Evolutionary conservation across 1,284 basidiomycete species (phyloP).

Genomic region (Ceratorhiza oryzae-sativae): DNA sequence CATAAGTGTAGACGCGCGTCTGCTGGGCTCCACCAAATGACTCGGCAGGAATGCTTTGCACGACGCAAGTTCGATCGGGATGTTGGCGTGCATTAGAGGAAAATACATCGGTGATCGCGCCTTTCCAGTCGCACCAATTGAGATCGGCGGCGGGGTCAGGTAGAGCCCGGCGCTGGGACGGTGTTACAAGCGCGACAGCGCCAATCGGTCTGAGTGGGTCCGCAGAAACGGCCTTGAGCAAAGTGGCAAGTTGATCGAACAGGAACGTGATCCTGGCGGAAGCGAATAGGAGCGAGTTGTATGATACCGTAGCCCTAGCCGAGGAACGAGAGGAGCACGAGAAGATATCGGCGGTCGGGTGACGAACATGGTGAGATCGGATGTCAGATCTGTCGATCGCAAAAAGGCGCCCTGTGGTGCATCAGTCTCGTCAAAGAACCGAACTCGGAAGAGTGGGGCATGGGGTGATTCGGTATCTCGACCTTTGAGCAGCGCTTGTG

Average conservation of each 20-base stretch:
- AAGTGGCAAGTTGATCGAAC: constrained; percentile 84
- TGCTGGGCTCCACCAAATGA: constrained; percentile 54
- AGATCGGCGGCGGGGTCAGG: constrained; percentile 90
- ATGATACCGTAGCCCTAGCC: constrained; percentile 85
- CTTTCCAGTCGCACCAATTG: constrained; percentile 97
- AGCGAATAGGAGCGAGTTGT: constrained; percentile 96
- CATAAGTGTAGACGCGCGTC: constrained; percentile 77
- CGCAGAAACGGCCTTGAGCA: constrained; percentile 77
- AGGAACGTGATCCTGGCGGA: constrained; percentile 77
- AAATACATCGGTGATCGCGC: constrained; percentile 94
- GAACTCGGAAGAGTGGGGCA: constrained; percentile 85
- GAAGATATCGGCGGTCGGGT: constrained; percentile 66
- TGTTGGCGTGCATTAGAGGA: constrained; percentile 77
- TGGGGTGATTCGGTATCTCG: constrained; percentile 66
- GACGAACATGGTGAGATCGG: constrained; percentile 89
- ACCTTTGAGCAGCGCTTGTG: constrained; percentile 65
- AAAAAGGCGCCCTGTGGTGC: constrained; percentile 77
- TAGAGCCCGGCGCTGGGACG: constrained; percentile 71
- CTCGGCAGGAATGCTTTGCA: constrained; percentile 71
- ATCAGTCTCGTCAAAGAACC: constrained; percentile 94
- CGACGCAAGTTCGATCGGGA: constrained; percentile 83
- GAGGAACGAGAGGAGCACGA: constrained; percentile 75
- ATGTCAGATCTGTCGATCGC: constrained; percentile 80
- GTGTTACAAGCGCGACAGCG: constrained; percentile 81
- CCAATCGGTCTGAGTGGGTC: constrained; percentile 71